phyloP scores from a whole-genome alignment of 2,329 filamentous ascomycete genomes.

The Lecanicillium sp. region DNA sequence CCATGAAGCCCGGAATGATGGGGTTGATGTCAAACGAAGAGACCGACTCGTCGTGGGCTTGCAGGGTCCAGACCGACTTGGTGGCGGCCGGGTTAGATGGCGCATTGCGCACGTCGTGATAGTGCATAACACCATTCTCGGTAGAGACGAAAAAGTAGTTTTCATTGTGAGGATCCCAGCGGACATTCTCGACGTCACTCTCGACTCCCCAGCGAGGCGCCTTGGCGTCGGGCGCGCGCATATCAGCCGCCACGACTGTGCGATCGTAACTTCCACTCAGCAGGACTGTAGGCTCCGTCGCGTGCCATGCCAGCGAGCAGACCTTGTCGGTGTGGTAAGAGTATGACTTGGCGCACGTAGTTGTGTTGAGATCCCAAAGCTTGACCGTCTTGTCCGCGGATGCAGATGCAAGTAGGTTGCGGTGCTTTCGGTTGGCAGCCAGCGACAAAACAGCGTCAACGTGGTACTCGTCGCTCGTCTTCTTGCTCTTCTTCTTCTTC shows the following conservation, averaged over 20 bases:
- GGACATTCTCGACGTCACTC: conserved; percentile 85
- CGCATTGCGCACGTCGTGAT: conserved; percentile 75
- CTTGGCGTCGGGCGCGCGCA: conserved; percentile 82
- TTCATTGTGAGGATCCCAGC: conserved; percentile 86
- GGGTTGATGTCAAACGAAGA: conserved; percentile 91
- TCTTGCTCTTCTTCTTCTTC: conserved; percentile 84
- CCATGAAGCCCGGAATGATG: conserved; percentile 84
- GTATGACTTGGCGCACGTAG: conserved; percentile 92
- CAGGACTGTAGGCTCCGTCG: conserved; percentile 75
- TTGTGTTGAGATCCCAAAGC: conserved; percentile 91
- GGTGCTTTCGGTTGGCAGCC: conserved; percentile 85
- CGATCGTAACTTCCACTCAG: conserved; percentile 93
- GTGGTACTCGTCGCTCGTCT: conserved; percentile 85
- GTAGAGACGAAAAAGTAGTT: conserved; percentile 96
- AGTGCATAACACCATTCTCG: conserved; percentile 84
- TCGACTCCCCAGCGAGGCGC: conserved; percentile 86
- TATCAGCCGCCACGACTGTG: conserved; percentile 89
- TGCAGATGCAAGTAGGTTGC: conserved; percentile 87
- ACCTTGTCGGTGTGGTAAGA: conserved; percentile 95
- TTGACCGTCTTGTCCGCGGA: conserved; percentile 97
- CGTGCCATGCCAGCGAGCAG: conserved; percentile 91
- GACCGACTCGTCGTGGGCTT: conserved; percentile 88
- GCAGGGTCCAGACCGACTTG: conserved; percentile 87
- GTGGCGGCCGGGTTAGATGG: conserved; percentile 64
- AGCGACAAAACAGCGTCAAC: conserved; percentile 89